Conservation (phyloP, 805 yeast genomes). For the Lachancea nothofagi region DNA sequence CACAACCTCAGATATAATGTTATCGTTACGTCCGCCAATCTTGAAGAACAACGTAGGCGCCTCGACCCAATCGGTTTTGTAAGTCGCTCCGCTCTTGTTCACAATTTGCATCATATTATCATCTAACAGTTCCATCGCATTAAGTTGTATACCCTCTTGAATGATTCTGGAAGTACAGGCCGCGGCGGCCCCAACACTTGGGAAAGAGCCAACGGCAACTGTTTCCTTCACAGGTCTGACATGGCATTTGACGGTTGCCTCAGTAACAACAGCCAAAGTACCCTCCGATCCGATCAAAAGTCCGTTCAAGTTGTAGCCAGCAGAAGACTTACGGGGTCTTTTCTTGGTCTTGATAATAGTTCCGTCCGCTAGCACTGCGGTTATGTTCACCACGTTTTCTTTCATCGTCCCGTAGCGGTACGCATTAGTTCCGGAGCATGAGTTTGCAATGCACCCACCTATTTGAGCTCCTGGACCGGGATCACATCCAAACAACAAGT, state of each 20-base stretch:
- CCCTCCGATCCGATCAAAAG: constrained; percentile 75
- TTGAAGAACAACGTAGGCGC: constrained; percentile 61
- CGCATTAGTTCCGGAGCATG: constrained; percentile 79
- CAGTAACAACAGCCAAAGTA: constrained; percentile 72
- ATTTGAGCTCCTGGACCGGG: constrained; percentile 78
- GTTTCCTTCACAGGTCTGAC: constrained; percentile 60
- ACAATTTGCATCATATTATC: constrained; percentile 65
- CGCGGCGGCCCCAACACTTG: constrained; percentile 65
- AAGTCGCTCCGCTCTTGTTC: constrained; percentile 48
- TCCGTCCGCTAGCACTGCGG: constrained; percentile 78
- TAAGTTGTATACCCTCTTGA: constrained; percentile 56
- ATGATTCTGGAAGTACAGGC: constrained; percentile 58
- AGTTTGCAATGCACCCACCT: constrained; percentile 73
- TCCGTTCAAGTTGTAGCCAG: constrained; percentile 76
- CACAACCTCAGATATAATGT: constrained; percentile 40
- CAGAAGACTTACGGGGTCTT: constrained; percentile 72
- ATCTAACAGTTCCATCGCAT: constrained; percentile 73
- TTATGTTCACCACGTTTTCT: constrained; percentile 61
- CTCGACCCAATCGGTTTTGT: constrained; percentile 48
- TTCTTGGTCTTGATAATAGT: constrained; percentile 66
- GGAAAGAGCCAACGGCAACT: constrained; percentile 65
- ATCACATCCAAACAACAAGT: constrained; percentile 67
- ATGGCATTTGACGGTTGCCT: constrained; percentile 65
- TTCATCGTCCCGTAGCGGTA: constrained; percentile 76
- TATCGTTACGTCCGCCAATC: constrained; percentile 47